Evolutionary conservation across 768 basidiomycete species (phyloP), one percentile per base, ranked within the genome.

Genomic region (Glaciozyma martinii): DNA sequence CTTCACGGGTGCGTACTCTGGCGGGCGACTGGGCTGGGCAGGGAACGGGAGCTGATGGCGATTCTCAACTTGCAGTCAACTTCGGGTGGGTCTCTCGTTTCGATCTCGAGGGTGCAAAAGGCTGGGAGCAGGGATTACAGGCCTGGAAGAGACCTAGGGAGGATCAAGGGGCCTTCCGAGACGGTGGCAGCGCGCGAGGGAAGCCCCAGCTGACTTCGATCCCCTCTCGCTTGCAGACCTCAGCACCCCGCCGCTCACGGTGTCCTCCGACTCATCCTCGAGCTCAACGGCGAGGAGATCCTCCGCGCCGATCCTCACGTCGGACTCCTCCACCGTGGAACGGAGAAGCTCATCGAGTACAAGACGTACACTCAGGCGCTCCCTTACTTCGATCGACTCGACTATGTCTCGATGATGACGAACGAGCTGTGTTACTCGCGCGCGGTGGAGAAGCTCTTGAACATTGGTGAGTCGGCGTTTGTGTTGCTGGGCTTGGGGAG

Each of bases 331-430:
- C 95, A 98, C 78, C 85, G 95, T 71, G 95, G 94, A 27, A 99
- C 94, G 25, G 95, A 99, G 78, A 98, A 98, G 78, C 82, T 99
- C 59, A 98, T 98, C 68, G 95, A 98, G 78, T 94, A 92, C 82
- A 99, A 99, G 80, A 97, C 87, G 1, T 98, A 98, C 75, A 89
- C 85, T 8, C 95, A 99, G 80, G 95, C 95, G 1, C 80, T 98
- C 25, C 95, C 95, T 1, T 98, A 99, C 79, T 99, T 99, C 75
- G 95, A 99, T 77, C 90, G 95, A 72, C 82, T 98, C 65, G 95
- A 99, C 80, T 99, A 99, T 73, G 94, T 98, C 60, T 97, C 94
- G 56, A 98, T 97, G 95, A 99, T 99, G 95, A 98, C 95, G 40
- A 99, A 98, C 77, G 95, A 99, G 76, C 83, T 94, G 19, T 94